Percentiles rank a stretch among this genome's conserved stretches.
Evolutionary conservation across 2,329 filamentous ascomycete species (phyloP).

Genomic region (Cryoendolithus antarcticus): DNA sequence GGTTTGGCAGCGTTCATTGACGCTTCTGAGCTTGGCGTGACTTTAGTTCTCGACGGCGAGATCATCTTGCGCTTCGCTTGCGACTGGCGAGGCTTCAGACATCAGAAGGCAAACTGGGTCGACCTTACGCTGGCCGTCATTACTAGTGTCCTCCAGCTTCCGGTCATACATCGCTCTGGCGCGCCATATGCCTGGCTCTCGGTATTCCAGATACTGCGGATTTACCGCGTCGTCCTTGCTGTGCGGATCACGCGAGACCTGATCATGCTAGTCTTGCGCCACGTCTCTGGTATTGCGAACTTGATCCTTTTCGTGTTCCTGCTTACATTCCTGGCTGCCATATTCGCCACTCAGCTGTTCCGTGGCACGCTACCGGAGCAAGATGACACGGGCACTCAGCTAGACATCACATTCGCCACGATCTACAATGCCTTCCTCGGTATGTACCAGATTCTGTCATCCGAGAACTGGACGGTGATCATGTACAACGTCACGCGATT

Average conservation of each 20-base stretch:
- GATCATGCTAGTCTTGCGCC: conserved; percentile 77
- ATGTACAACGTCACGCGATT: conserved; percentile 70
- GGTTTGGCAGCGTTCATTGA: conserved; percentile 53
- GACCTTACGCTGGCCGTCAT: conserved; percentile 70
- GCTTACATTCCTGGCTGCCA: conserved; percentile 84
- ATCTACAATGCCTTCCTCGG: conserved; percentile 94
- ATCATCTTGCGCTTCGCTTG: conserved; percentile 66
- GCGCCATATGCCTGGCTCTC: conserved; percentile 76
- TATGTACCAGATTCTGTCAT: conserved; percentile 95
- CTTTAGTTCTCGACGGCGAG: conserved; percentile 65
- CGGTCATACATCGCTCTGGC: conserved; percentile 60
- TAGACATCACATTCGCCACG: conserved; percentile 67
- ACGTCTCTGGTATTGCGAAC: conserved; percentile 83
- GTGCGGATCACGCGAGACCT: conserved; percentile 78
- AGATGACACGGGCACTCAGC: conserved; percentile 49
- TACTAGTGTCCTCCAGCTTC: conserved; percentile 76
- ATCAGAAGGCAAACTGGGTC: conserved; percentile 60
- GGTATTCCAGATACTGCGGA: conserved; percentile 82
- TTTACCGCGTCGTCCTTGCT: conserved; percentile 83
- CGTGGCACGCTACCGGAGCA: conserved; percentile 61
- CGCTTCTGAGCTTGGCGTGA: conserved; percentile 61
- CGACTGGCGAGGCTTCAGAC: conserved; percentile 72
- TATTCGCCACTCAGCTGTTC: conserved; percentile 87
- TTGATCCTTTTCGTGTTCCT: conserved; percentile 93
- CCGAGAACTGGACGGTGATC: conserved; percentile 87